Base-by-base conservation (phyloP, 768 basidiomycete genomes). In the Suillus variegatus region DNA sequence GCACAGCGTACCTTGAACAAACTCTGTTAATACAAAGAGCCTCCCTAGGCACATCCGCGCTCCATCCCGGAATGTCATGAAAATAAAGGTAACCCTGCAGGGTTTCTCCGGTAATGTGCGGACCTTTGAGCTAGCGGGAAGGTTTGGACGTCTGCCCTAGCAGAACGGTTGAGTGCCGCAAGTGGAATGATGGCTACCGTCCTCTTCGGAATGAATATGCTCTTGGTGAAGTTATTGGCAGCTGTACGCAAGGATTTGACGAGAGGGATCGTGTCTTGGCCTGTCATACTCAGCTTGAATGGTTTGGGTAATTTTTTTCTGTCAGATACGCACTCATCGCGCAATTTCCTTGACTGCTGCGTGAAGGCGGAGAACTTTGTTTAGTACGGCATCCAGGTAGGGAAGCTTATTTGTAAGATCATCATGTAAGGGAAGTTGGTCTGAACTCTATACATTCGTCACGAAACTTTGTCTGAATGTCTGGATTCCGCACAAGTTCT, bases 31-130 rank as follows among this genome's bases (percentile, higher is more conserved):
- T 5, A 82, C 81, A 65, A 84, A 84, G 16, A 70, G 72, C 51
- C 77, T 80, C 18, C 84, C 83, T 16, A 83, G 72, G 67, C 83
- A 85, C n/a, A 73, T 77, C 43, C 82, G 72, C 3, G 80, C 79
- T 0, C 84, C 83, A 62, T 84, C 82, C 2, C 75, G 67, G 65
- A 84, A 84, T 1, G 80, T 81, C n/a, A 28, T 28, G 3, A 28
- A 28, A 28, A n/a, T n/a, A n/a, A n/a, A n/a, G 32, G 32, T 3
- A 84, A 2, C 80, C 78, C 40, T 77, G 77, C 44, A 81, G 69
- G 40, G 77, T 77, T 38, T 77, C 72, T 36, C 68, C 10, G 36
- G 36, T 0, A 32, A 32, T 32, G 6, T 4, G 32, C 32, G 32
- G 32, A 6, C 6, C 0, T 32, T 69, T 63, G 18, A 81, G 67